Evolutionary conservation across 352 stramenopile species (phyloP), one percentile per base, ranked within the genome.

Genomic region (Hyaloperonospora arabidopsidis): DNA sequence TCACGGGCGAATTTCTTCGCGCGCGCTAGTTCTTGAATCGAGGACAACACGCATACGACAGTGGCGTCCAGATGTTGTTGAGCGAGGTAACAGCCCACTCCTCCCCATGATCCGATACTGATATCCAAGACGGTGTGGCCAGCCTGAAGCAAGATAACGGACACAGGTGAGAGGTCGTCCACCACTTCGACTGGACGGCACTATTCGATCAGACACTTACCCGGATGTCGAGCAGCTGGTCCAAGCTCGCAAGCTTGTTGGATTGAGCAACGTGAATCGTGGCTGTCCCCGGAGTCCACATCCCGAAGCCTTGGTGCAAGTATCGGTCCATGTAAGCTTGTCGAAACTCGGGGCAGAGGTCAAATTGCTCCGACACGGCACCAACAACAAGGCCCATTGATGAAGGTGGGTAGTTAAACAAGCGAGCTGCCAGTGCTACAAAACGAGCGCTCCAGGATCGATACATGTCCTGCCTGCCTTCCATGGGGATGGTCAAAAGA

Each of bases 381-480:
- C 76, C 80, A 32, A 90, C 74, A 19, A 93, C 68, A 4, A 88
- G 63, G 5, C 78, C 75, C 46, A 76, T 78, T 0, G 83, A 87
- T 0, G 79, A 87, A 19, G 83, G 70, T 8, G 76, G 64, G 41
- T 90, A 89, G 29, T 86, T 88, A 62, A 90, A 93, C 12, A 93
- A 43, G 13, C 83, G 74, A 11, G 80, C 77, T 21, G 80, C 75
- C 7, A 90, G 54, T 25, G 79, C 79, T 5, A 91, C 79, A 49
- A 88, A 70, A 2, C 83, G 79, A 43, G 83, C 83, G 18, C 66
- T 86, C 83, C 83, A 93, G 23, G 79, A 90, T 12, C 81, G 72
- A n/a, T 91, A 93, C 80, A 93, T 89, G 25, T 93, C 80, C 44
- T 86, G 79, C 3, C 82, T 78, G 12, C 76, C 79, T 48, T 87